Conservation (phyloP, 1,139 yeast species). For the Yamadazyma taylorii region DNA sequence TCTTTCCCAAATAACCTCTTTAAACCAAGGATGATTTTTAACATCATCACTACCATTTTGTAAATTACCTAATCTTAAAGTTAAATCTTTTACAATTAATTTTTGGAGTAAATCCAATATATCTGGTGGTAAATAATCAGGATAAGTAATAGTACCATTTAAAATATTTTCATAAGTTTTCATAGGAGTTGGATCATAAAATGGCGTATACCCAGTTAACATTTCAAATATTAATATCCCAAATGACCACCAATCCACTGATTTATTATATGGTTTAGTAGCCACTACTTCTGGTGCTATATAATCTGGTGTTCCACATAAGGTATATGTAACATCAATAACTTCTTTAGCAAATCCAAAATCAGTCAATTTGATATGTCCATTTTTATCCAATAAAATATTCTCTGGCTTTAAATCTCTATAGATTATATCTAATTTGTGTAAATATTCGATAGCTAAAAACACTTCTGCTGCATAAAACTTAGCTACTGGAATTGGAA, state of each 20-base stretch:
- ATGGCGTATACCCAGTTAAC: conserved; percentile 64
- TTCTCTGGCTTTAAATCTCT: conserved; percentile 65
- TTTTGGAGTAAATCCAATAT: conserved; percentile 50
- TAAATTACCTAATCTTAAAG: conserved; percentile 56
- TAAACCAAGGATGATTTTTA: conserved; percentile 58
- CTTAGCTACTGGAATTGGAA: conserved; percentile 64
- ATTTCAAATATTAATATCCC: conserved; percentile 61
- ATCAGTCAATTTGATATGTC: conserved; percentile 61
- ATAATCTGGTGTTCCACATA: conserved; percentile 66
- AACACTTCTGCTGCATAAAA: conserved; percentile 64
- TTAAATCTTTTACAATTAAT: conserved; percentile 55
- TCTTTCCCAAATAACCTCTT: conserved; percentile 62
- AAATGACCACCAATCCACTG: conserved; percentile 67
- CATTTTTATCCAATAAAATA: conserved; percentile 55
- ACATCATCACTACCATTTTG: conserved; percentile 59
- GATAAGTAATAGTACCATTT: conserved; percentile 51
- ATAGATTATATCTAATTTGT: conserved; percentile 56
- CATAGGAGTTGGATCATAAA: conserved; percentile 62
- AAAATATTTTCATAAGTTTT: conserved; percentile 61
- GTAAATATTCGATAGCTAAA: conserved; percentile 58
- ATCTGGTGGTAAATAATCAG: conserved; percentile 51
- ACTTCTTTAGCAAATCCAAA: conserved; percentile 66
- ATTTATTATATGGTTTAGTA: conserved; percentile 60
- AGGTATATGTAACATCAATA: conserved; percentile 57
- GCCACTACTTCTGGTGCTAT: conserved; percentile 66